Percentiles rank a stretch among this genome's conserved stretches.
Evolutionary conservation across 176 grass and related monocot genomes (phyloP).

Genomic region (Avena atlantica): DNA sequence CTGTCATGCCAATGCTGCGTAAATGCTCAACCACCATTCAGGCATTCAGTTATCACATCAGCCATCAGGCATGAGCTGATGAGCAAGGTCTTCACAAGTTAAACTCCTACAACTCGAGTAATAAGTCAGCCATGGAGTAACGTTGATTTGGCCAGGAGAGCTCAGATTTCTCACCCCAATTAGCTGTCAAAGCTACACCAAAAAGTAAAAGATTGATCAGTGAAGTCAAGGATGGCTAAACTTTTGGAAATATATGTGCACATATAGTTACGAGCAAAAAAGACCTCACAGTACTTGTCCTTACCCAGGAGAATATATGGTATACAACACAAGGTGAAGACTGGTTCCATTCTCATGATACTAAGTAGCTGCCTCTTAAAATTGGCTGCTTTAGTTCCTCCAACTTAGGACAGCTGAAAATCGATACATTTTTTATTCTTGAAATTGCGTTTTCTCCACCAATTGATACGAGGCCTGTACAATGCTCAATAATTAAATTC

Average conservation of each 20-base stretch:
- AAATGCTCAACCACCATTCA: no score
- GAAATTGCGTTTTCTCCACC: background rate
- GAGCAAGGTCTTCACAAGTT: no score
- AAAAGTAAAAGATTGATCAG: no score
- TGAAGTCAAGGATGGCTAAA: background rate
- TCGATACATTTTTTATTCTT: background rate
- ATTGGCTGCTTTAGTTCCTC: background rate
- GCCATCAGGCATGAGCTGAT: no score
- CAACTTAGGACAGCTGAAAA: fast-evolving
- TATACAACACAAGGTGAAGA: no score
- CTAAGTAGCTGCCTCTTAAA: background rate
- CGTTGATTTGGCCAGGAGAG: background rate
- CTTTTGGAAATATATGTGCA: background rate
- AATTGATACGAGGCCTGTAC: background rate
- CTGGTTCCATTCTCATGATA: background rate
- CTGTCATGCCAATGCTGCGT: no score
- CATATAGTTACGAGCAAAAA: background rate
- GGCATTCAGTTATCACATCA: no score
- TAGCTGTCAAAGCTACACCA: background rate
- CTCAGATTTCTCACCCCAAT: background rate
- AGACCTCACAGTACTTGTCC: no score
- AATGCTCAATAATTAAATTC: fast-evolving
- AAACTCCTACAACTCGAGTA: no score
- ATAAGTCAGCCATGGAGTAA: background rate
- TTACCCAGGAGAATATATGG: no score